Evolutionary conservation across 352 stramenopile genomes (phyloP), one percentile per base, ranked within the genome.

Genomic region (Phytophthora cactorum): DNA sequence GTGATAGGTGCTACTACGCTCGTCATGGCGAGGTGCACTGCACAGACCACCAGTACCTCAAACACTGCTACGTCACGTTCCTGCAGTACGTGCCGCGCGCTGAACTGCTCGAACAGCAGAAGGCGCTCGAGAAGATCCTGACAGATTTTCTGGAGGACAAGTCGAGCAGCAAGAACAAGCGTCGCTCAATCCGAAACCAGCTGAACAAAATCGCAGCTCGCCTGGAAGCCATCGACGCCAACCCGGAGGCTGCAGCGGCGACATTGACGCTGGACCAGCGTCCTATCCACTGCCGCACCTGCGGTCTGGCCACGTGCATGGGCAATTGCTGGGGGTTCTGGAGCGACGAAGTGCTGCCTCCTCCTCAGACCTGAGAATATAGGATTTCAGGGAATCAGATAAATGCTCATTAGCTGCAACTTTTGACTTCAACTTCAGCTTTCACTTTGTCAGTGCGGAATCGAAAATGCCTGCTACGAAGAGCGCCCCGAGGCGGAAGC

Each of bases 241-340:
- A 91, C 52, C 79, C 68, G 17, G 71, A 74, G 22, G 72, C 66
- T 47, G 79, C 81, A 38, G 66, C 74, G 25, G 76, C 70, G 17
- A 52, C 74, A 41, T 44, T 63, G 25, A 56, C 59, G 22, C 55
- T 83, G 2, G 54, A 72, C 2, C 79, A 75, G 38, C 73, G 74
- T 8, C 79, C 78, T 29, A 84, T 90, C 53, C 83, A 91, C 66
- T 91, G 83, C 55, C 83, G 83, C 43, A 91, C 83, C 6, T 91
- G 83, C 41, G 83, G 83, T 44, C 60, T 75, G 4, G 43, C 66
- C 14, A 67, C 65, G 34, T 91, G 83, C 67, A 77, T 79, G 55
- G 83, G 83, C 63, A 91, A 88, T 27, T 91, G 83, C 68, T 91
- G 83, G 83, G 83, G 83, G 10, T 91, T 91, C 57, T 91, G 83